These are phyloP conservation scores for Starmera dryadoides DNA, from an alignment of 805 yeast genomes.

Conservation along the genomic window DNA sequence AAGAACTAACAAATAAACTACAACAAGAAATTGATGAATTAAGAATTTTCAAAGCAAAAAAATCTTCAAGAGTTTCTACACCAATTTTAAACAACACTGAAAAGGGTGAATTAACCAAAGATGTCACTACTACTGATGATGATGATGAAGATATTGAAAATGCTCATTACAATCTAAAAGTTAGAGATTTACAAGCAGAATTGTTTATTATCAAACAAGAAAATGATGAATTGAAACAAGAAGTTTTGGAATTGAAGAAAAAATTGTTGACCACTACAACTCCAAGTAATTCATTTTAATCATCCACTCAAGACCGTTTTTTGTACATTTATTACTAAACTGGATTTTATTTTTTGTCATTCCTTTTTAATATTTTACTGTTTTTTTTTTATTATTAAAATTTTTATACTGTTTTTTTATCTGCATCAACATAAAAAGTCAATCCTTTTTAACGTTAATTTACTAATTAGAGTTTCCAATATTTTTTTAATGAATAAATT, in stretches of 20 bases:
- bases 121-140: conserved; percentile 24
- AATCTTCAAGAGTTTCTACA: conserved; percentile 21
- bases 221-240: conserved; percentile 68
- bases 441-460: too few relatives aligned
- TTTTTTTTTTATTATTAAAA: too few relatives aligned
- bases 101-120: too few relatives aligned
- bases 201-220: conserved; percentile 75
- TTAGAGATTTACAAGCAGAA: conserved; percentile 81
- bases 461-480: too few relatives aligned
- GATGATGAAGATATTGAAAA: conserved; percentile 26
- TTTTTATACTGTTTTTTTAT: too few relatives aligned
- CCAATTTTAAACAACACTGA: conserved; percentile 15
- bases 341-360: too few relatives aligned
- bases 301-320: conserved; percentile 3
- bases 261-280: conserved; percentile 29
- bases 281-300: conserved; percentile 4
- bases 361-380: too few relatives aligned
- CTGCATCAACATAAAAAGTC: too few relatives aligned
- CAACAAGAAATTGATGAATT: conserved; percentile 64
- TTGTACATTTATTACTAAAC: too few relatives aligned
- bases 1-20: conserved; percentile 46
- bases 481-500: too few relatives aligned
- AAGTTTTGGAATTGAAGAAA: conserved; percentile 51
- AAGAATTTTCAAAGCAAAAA: conserved; percentile 42
- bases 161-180: conserved; percentile 65